Evolutionary conservation across 768 basidiomycete genomes (phyloP).

Genomic region (Mycena crocata): DNA sequence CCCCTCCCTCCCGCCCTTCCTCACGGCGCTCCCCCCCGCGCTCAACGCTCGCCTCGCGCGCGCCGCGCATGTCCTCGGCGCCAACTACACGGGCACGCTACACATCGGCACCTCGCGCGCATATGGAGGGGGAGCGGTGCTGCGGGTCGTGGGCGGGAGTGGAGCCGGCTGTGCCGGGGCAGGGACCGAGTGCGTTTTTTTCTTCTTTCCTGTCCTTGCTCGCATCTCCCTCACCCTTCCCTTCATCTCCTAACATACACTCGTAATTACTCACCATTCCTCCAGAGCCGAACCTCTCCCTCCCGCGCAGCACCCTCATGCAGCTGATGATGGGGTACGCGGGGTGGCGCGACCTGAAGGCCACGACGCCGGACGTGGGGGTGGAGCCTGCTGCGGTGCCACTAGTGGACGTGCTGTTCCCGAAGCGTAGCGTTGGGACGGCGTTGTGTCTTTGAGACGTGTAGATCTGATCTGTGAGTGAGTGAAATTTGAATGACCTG

Average conservation of each 20-base stretch:
- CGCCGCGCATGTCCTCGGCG: background rate
- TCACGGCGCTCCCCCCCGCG: background rate
- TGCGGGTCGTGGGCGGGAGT: constrained; percentile 2
- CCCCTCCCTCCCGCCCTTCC: constrained; percentile 8
- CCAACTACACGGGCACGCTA: constrained; percentile 3
- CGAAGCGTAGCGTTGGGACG: background rate
- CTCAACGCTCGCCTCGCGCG: constrained; percentile 1
- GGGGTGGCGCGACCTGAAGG: constrained; percentile 7
- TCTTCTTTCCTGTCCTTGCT: background rate
- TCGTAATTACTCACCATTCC: too few relatives aligned
- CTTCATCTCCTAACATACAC: too few relatives aligned
- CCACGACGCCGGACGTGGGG: background rate
- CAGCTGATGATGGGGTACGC: constrained; percentile 17
- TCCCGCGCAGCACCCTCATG: background rate
- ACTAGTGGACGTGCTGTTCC: constrained; percentile 8
- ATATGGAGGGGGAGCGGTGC: constrained; percentile 4
- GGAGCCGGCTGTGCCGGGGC: background rate
- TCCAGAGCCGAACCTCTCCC: too few relatives aligned
- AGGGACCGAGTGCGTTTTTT: background rate
- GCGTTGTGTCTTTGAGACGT: background rate
- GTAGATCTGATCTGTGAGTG: too few relatives aligned
- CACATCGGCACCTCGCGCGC: constrained; percentile 20
- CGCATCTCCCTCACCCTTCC: background rate
- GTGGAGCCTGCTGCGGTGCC: constrained; percentile 3
- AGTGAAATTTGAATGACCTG: too few relatives aligned